Evolutionary conservation across 768 basidiomycete species (phyloP), one percentile per base, ranked within the genome.

Genomic region (Tulasnella sp.): DNA sequence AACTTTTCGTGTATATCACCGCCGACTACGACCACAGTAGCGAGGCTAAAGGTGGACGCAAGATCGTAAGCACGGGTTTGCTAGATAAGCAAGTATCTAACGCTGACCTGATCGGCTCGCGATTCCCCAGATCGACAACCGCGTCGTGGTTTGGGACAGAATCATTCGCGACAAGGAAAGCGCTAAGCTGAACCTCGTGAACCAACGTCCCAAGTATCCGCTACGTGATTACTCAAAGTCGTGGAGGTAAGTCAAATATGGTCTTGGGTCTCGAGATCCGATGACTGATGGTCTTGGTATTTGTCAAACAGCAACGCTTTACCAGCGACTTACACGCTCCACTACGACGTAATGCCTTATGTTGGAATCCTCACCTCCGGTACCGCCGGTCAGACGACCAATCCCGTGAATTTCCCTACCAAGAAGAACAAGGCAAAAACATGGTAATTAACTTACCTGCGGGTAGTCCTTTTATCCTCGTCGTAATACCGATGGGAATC

Each of bases 271-370:
- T 15, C 23, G 13, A 32, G 23, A 42, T 32, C 57, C 20, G 16
- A n/a, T 11, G 67, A n/a, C 13, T 77, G 23, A 40, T 13, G n/a
- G 69, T 7, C 39, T 18, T 51, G 42, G n/a, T 26, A 29, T 5
- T 26, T 20, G 37, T 35, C 70, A n/a, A 57, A 7, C 81, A 95
- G 94, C 82, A 88, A 90, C 81, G 88, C 88, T 40, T 85, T 88
- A 18, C 86, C 91, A 20, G 90, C 91, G 7, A 85, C 89, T 79
- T 96, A 93, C 83, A 86, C 88, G 0, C 87, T 97, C 37, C 93
- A 92, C 82, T 97, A 96, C 85, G 95, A 96, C 82, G 82, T 95
- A 42, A 96, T 96, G 94, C 95, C 95, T 9, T 91, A 92, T 82
- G 93, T 96, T 26, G 95, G 95, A 26, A 81, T 90, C 67, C 87